Evolutionary conservation across 371 early-diverging fungal species (phyloP).

Genomic region (Haplosporangium sp.): DNA sequence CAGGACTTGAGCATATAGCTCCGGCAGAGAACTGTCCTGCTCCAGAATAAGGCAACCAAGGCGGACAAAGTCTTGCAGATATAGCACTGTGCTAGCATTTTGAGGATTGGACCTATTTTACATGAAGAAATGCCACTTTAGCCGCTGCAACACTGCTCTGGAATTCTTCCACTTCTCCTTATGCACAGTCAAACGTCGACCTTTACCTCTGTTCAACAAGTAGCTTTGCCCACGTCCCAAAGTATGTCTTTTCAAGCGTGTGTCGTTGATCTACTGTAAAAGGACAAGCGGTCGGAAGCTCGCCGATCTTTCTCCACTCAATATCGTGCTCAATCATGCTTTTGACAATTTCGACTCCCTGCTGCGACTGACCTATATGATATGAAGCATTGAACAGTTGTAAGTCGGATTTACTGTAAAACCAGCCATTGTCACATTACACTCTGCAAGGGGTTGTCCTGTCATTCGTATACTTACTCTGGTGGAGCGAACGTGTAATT

Average conservation of each 20-base stretch:
- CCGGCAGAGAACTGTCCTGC: slow-evolving; percentile 30
- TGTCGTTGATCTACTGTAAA: slow-evolving; percentile 13
- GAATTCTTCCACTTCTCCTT: neutral
- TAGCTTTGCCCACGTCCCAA: slow-evolving; percentile 40
- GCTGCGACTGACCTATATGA: slow-evolving; percentile 22
- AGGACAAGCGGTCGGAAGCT: slow-evolving; percentile 1
- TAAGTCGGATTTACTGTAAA: too few species aligned
- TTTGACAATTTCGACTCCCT: slow-evolving; percentile 21
- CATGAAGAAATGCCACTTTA: neutral
- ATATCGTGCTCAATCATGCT: slow-evolving; percentile 13
- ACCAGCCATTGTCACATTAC: too few species aligned
- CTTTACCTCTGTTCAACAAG: slow-evolving; percentile 43
- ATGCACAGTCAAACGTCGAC: neutral
- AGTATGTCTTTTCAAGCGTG: slow-evolving; percentile 25
- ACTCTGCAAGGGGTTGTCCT: too few species aligned
- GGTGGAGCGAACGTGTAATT: slow-evolving; percentile 26
- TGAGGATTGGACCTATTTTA: slow-evolving; percentile 20
- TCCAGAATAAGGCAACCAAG: slow-evolving; percentile 28
- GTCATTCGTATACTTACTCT: slow-evolving; percentile 17
- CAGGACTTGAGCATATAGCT: slow-evolving; percentile 27
- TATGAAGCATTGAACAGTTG: neutral
- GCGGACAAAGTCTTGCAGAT: slow-evolving; percentile 35
- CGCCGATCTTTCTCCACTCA: slow-evolving; percentile 22
- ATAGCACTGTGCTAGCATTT: slow-evolving; percentile 7
- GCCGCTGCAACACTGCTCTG: too few species aligned